These are phyloP conservation scores for Trichoderma sp. DNA, from an alignment of 2,329 filamentous ascomycete genomes.

Conservation along the genomic window DNA sequence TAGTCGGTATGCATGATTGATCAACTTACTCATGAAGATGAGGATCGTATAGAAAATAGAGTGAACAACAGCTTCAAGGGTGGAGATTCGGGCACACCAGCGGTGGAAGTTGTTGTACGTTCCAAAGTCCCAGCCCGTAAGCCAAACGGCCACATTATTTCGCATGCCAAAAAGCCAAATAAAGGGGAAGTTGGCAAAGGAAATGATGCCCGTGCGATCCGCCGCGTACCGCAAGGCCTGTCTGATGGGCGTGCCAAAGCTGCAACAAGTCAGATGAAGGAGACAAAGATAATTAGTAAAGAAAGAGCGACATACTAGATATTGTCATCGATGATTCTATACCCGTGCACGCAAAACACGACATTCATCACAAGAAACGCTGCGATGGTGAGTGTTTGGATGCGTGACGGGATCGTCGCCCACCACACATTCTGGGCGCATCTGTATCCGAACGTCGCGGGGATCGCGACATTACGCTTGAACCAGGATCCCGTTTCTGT, in stretches of 20 bases:
- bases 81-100: conserved; percentile 64
- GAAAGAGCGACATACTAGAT: conserved; percentile 42
- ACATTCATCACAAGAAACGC: conserved; percentile 46
- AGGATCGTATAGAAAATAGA: conserved; percentile 60
- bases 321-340: conserved; percentile 43
- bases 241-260: conserved; percentile 40
- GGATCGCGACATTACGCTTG: conserved; percentile 41
- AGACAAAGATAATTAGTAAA: neutral
- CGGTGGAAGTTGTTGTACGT: conserved; percentile 70
- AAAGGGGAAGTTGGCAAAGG: conserved; percentile 64
- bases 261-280: conserved; percentile 28
- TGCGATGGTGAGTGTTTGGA: conserved; percentile 47
- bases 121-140: conserved; percentile 69
- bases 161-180: conserved; percentile 68
- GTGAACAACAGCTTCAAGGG: conserved; percentile 64
- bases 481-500: conserved; percentile 36
- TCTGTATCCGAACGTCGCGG: conserved; percentile 49
- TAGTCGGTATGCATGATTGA: rapidly evolving
- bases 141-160: conserved; percentile 67
- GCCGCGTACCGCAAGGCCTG: conserved; percentile 58
- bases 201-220: conserved; percentile 65
- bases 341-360: conserved; percentile 42
- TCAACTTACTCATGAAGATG: conserved; percentile 41
- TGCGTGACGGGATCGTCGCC: conserved; percentile 48
- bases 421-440: conserved; percentile 50